Evolutionary conservation across 1,284 basidiomycete species (phyloP), one percentile per base, ranked within the genome.

Genomic region (Ceratobasidium sp.): DNA sequence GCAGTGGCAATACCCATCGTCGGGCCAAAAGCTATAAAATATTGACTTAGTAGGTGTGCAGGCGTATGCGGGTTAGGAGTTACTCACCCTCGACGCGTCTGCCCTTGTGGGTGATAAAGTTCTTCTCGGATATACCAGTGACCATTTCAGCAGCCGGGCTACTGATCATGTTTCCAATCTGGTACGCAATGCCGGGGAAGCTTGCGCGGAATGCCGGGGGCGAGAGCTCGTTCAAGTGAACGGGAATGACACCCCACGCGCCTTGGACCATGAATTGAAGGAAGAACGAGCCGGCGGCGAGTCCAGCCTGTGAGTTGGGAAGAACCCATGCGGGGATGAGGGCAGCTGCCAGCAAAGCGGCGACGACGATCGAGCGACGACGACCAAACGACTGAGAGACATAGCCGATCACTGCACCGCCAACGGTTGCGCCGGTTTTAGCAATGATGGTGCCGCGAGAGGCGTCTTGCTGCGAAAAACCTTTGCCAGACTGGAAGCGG

Each of bases 361-460:
- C 43, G 70, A 75, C 5, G 85, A 94, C 79, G 74, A 96, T 94
- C 1, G 92, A 93, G 52, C 97, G 82, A 27, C 96, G 86, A 68
- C 96, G 88, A 5, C 96, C 96, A 62, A 93, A 82, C 77, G 90
- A 91, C 76, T 98, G 96, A 47, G 90, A 93, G 0, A 85, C 68
- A 75, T 82, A 89, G 15, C 96, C 96, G 7, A 91, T 90, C 55
- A 95, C 76, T 0, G 83, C 80, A 62, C 95, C 94, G 34, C 95
- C 95, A 0, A 82, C 85, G 68, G 94, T 85, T 27, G 91, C 92
- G 72, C 93, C 91, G 84, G 76, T 70, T 49, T 93, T 94, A 31
- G 91, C 90, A 73, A 98, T 94, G 75, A 98, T 98, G 10, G 94
- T 97, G 0, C 93, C 92, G 43, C 92, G 83, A 1, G 91, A 92